phyloP scores from a whole-genome alignment of 768 basidiomycete genomes.

The Boletus barrowsii region DNA sequence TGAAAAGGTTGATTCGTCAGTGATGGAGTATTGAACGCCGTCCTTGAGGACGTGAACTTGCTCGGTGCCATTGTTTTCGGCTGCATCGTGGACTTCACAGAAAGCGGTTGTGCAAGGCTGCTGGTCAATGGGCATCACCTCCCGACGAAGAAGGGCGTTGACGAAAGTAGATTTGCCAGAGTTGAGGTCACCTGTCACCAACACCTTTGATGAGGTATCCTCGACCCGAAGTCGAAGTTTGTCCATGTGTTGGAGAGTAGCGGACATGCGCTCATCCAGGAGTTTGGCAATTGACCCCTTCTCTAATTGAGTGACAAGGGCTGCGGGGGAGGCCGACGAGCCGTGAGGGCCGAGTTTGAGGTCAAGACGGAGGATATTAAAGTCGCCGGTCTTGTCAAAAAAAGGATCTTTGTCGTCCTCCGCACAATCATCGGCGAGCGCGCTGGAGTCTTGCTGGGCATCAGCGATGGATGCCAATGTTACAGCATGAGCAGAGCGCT shows the following conservation, averaged over 20 bases:
- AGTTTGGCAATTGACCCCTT: conserved; percentile 91
- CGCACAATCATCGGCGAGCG: conserved; percentile 12
- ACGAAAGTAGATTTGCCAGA: conserved; percentile 98
- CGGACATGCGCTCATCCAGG: conserved; percentile 76
- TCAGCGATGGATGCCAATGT: conserved; percentile 56
- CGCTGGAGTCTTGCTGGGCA: conserved; percentile 33
- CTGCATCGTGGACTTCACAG: conserved; percentile 91
- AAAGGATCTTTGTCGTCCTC: conserved; percentile 34
- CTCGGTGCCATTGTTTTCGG: conserved; percentile 75
- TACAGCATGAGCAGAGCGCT: conserved; percentile 53
- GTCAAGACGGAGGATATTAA: conserved; percentile 88
- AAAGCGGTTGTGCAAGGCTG: conserved; percentile 98
- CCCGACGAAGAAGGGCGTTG: conserved; percentile 86
- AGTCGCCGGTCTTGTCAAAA: conserved; percentile 53
- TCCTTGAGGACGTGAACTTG: conserved; percentile 83
- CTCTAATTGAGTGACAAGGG: conserved; percentile 89
- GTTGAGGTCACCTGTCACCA: conserved; percentile 97
- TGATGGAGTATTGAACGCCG: conserved; percentile 60
- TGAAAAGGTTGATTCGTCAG: conserved; percentile 75
- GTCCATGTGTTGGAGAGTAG: conserved; percentile 74
- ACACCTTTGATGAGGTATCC: conserved; percentile 92
- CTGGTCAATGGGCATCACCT: conserved; percentile 96
- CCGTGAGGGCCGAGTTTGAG: conserved; percentile 82
- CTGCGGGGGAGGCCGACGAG: conserved; percentile 55
- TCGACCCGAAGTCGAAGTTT: conserved; percentile 83